Base-by-base conservation (phyloP, 169 alveolate species). In the Pseudocohnilembus persalinus region DNA sequence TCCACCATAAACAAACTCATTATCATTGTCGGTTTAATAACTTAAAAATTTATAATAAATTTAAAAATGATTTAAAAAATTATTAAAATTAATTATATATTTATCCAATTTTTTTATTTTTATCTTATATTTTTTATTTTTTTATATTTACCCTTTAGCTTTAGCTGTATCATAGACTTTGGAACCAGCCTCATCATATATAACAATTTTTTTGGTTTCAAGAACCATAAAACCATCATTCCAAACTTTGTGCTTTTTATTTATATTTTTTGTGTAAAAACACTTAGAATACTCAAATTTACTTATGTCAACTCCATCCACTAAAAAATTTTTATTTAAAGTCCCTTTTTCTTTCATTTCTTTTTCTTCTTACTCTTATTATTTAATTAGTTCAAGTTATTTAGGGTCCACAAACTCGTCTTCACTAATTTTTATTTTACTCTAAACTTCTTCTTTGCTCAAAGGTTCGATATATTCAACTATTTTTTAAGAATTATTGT, bases 191-290 rank as follows among this genome's bases (percentile, higher is more conserved):
- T 64, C 75, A 73, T 81, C 68, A 32, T 72, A 79, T 0, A 79
- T 79, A 34, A 34, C 35, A 0, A 79, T 75, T 63, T 79, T 79
- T n/a, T 49, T 79, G 0, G 74, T n/a, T 28, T 64, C 64, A 63
- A 49, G 33, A 31, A 26, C 25, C 24, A 81, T 72, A 11, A 81
- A 31, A 29, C 86, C 86, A 31, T 81, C 86, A 20, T 81, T 76
- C 29, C 30, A 81, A 6, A 73, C 73, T 33, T 72, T 81, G 33
- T 81, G 64, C 32, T 81, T 81, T 33, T 81, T 81, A 26, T 81
- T 81, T 4, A 81, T 73, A 28, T 81, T 76, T 32, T 81, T 81
- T 0, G 86, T 63, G 72, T 73, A 81, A 31, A 81, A 33, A 72
- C 77, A 68, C 28, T 73, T 81, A 31, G 30, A 81, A 72, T 26